phyloP scores from a whole-genome alignment of 2,329 filamentous ascomycete genomes.

The Fonsecaea multimorphosa region DNA sequence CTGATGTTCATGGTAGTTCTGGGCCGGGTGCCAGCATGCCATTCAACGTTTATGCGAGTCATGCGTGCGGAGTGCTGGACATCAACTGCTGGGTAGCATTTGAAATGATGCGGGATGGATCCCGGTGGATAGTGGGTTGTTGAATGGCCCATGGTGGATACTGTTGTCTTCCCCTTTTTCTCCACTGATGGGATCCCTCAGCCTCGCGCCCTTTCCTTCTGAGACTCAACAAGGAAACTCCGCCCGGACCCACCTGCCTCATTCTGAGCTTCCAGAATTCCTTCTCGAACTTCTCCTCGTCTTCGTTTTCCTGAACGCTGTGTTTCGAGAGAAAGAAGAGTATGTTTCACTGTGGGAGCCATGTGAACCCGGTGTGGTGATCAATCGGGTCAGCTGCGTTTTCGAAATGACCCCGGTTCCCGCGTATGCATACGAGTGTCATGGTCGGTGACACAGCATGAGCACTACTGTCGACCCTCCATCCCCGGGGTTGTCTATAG shows the following conservation, averaged over 20 bases:
- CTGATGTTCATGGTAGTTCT: neutral
- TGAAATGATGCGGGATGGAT: neutral
- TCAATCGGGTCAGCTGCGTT: neutral
- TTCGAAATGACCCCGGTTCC: constrained; percentile 22
- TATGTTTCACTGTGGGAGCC: neutral
- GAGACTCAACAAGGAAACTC: constrained; percentile 30
- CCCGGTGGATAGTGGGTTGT: neutral
- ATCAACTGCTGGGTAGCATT: neutral
- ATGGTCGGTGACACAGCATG: constrained; percentile 28
- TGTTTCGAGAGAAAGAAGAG: neutral
- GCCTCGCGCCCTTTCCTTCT: constrained; percentile 15
- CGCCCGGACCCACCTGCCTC: constrained; percentile 32
- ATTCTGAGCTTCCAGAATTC: neutral
- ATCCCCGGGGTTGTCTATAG: constrained; percentile 33
- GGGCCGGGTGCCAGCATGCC: neutral
- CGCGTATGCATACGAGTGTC: constrained; percentile 6
- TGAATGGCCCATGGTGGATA: neutral
- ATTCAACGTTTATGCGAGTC: neutral
- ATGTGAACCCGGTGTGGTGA: neutral
- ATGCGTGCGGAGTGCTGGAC: neutral
- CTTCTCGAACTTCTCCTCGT: constrained; percentile 8
- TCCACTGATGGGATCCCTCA: neutral
- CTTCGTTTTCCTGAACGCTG: neutral
- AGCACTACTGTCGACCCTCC: constrained; percentile 16
- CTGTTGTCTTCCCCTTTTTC: neutral